phyloP scores from a whole-genome alignment of 164 flowering plant genomes.

The Santalum album region DNA sequence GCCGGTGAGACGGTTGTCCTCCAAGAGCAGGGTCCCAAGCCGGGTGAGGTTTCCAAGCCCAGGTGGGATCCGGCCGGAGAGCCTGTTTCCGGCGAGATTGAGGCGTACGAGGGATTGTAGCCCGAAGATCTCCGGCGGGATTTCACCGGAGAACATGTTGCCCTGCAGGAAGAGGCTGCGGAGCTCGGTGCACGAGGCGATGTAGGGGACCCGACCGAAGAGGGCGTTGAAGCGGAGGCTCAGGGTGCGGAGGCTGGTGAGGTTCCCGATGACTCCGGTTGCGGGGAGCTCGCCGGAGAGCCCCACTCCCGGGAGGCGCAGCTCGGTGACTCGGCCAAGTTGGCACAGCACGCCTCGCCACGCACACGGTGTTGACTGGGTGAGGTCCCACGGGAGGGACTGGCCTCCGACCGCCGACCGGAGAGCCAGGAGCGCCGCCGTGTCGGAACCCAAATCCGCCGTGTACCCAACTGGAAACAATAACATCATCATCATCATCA shows the following conservation, averaged over 20 bases:
- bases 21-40: constrained; percentile 47
- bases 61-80: constrained; percentile 53
- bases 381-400: neutral
- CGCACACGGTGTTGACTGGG: neutral
- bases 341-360: neutral
- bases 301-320: neutral
- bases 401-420: neutral
- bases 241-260: neutral
- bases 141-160: constrained; percentile 45
- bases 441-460: neutral
- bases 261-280: neutral
- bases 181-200: constrained; percentile 6
- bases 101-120: constrained; percentile 34
- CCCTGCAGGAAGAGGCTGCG: constrained; percentile 45
- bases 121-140: constrained; percentile 34
- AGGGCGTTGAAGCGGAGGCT: constrained; percentile 2
- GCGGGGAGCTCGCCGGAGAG: neutral
- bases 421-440: neutral
- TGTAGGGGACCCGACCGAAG: neutral
- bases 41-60: constrained; percentile 46
- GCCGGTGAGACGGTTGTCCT: constrained; percentile 49
- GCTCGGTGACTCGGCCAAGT: neutral
- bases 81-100: constrained; percentile 40
- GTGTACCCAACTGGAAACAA: neutral
- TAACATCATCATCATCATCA: too few relatives aligned